Percentiles rank a stretch among this genome's conserved stretches.
phyloP scores from a whole-genome alignment of 148 eudicot genomes.

The Polygonum aviculare region DNA sequence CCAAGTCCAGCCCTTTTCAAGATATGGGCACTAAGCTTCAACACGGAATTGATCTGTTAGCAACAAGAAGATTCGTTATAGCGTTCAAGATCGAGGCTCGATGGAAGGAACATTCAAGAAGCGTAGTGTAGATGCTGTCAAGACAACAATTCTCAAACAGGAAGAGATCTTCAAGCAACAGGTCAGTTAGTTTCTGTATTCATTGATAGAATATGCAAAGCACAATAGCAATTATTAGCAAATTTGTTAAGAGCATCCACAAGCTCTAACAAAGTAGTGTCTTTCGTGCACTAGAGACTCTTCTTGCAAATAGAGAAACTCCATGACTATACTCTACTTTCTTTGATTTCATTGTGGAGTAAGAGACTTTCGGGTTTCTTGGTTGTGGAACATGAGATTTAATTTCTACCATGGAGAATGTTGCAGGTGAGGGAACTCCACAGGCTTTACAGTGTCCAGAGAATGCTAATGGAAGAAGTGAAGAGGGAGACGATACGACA shows the following conservation, averaged over 20 bases:
- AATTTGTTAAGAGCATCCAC: too few relatives aligned
- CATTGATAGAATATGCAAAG: not conserved
- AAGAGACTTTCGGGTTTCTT: too few relatives aligned
- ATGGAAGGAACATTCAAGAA: slow-evolving; percentile 17
- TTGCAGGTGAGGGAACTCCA: slow-evolving; percentile 50
- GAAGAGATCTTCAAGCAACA: slow-evolving; percentile 43
- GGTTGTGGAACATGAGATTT: too few relatives aligned
- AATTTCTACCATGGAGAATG: not conserved
- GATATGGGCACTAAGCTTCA: slow-evolving; percentile 44
- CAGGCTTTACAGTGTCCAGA: slow-evolving; percentile 32
- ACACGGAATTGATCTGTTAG: slow-evolving; percentile 19
- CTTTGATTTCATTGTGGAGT: too few relatives aligned
- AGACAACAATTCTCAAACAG: slow-evolving; percentile 42
- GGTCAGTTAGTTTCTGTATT: slow-evolving; percentile 19
- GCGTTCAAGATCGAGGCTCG: slow-evolving; percentile 2
- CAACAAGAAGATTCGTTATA: not conserved
- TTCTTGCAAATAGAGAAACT: too few relatives aligned
- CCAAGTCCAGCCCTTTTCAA: not conserved
- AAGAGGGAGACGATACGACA: not conserved
- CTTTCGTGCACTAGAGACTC: too few relatives aligned
- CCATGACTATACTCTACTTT: too few relatives aligned
- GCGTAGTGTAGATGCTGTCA: slow-evolving; percentile 30
- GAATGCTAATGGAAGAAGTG: slow-evolving; percentile 34
- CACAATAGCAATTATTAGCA: too few relatives aligned
- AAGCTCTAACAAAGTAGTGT: too few relatives aligned